Evolutionary conservation across 345 rosid species (phyloP), one percentile per base, ranked within the genome.

Genomic region (Anacardium occidentale): DNA sequence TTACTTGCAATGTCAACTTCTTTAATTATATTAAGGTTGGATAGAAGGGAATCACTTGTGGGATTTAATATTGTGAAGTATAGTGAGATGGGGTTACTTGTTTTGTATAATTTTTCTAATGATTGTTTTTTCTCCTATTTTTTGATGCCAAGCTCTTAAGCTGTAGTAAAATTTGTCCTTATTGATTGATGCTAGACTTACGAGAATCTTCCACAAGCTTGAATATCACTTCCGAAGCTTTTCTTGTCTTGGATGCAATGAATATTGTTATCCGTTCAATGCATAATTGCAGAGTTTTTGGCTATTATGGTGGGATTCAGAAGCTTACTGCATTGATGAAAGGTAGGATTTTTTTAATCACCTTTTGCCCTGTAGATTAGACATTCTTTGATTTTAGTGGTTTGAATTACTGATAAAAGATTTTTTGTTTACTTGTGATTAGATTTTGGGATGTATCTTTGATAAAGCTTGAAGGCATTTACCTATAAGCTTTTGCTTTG

Each of bases 201-300:
- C 62, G 75, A 53, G 82, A 79, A 73, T 66, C 81, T 70, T 78
- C 85, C 47, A 68, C 83, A 70, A 76, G 73, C 80, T 79, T 79
- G 63, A 79, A 53, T 61, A 77, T 80, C 62, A 53, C 75, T 45
- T 83, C 87, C 42, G 91, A 89, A 78, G 90, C 85, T 45, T 73
- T 87, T 32, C 78, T 80, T 32, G 80, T 83, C 71, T 74, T 89
- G 88, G 90, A 84, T 70, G 90, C 94, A 53, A 73, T 89, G 72
- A 77, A 80, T 68, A 65, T 89, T 75, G 70, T 83, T 22, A 82
- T 77, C 26, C 85, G 90, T 57, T 89, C 94, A n/a, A 73, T 87
- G 79, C 90, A 87, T 82, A 89, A 89, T 79, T 86, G 94, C 82
- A 80, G 81, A 78, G 88, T 84, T 69, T 83, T 89, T 82, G 90